A percentile compares a stretch with the other conserved stretches of the same genome.
Evolutionary conservation across 495 filamentous ascomycete genomes (phyloP).

Genomic region (Trichodelitschia bisporula): DNA sequence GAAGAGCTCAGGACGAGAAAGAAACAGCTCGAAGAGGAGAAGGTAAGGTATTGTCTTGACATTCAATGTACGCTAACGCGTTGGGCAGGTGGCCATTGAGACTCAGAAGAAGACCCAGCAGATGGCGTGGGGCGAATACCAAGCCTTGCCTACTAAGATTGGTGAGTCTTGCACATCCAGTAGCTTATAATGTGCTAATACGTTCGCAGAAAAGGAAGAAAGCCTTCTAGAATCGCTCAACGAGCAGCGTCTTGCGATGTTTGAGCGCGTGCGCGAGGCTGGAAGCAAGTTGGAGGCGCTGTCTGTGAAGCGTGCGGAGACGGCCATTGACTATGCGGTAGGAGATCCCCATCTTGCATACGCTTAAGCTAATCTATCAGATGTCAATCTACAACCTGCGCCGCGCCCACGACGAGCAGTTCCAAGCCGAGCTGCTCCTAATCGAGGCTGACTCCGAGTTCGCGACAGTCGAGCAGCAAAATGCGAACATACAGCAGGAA

Average conservation of each 20-base stretch:
- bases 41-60: constrained; percentile 12
- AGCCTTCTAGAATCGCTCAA: too few relatives aligned
- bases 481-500: constrained; percentile 25
- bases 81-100: constrained; percentile 20
- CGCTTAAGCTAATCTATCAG: background rate
- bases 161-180: constrained; percentile 19
- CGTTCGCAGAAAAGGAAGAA: too few relatives aligned
- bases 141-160: constrained; percentile 43
- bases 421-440: constrained; percentile 39
- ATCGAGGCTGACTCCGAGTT: constrained; percentile 66
- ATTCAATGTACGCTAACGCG: background rate
- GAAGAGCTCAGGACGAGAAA: constrained; percentile 15
- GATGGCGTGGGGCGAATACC: constrained; percentile 30
- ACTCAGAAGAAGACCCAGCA: constrained; percentile 32
- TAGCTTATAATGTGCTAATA: too few relatives aligned
- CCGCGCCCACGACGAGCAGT: constrained; percentile 30
- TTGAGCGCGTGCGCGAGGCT: constrained; percentile 17
- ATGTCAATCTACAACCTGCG: constrained; percentile 30
- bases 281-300: constrained; percentile 17
- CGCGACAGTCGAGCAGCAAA: constrained; percentile 33
- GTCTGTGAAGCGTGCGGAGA: constrained; percentile 25
- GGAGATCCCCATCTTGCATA: constrained; percentile 7
- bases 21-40: constrained; percentile 14
- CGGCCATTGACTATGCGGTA: constrained; percentile 39
- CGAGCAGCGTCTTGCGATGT: too few relatives aligned